These are phyloP conservation scores for Camellia lanceoleosa DNA, from an alignment of 148 eudicot species.

Conservation along the genomic window DNA sequence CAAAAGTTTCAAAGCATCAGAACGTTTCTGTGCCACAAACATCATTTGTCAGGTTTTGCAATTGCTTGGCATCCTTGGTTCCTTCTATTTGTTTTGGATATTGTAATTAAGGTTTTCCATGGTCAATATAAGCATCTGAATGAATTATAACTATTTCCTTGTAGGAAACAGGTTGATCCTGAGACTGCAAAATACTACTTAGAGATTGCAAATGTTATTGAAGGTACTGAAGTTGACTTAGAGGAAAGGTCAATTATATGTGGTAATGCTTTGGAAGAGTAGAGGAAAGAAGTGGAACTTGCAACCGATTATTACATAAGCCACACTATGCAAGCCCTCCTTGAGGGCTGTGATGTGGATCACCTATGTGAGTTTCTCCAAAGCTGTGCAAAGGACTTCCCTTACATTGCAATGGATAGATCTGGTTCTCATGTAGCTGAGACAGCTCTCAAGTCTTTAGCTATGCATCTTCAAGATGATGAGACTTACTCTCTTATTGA, in stretches of 20 bases:
- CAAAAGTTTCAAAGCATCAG: constrained; percentile 29
- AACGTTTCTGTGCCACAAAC: constrained; percentile 27
- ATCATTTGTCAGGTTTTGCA: constrained; percentile 60
- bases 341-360: constrained; percentile 77
- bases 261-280: constrained; percentile 86
- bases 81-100: neutral
- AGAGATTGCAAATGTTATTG: constrained; percentile 72
- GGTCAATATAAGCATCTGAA: constrained; percentile 6
- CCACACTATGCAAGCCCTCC: constrained; percentile 73
- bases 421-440: constrained; percentile 96
- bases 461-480: constrained; percentile 60
- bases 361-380: constrained; percentile 73
- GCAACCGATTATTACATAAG: constrained; percentile 78
- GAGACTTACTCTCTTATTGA: constrained; percentile 50
- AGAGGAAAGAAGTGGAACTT: constrained; percentile 84
- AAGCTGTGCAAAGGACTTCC: constrained; percentile 63
- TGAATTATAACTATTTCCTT: constrained; percentile 13
- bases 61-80: neutral
- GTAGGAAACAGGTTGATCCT: constrained; percentile 86
- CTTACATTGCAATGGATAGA: constrained; percentile 64
- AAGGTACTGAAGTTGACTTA: constrained; percentile 58
- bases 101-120: neutral
- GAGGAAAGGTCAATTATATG: constrained; percentile 73
- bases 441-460: constrained; percentile 79
- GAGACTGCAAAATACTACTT: constrained; percentile 74